phyloP scores from a whole-genome alignment of 805 yeast species.

The Schwanniomyces vanrijiae region DNA sequence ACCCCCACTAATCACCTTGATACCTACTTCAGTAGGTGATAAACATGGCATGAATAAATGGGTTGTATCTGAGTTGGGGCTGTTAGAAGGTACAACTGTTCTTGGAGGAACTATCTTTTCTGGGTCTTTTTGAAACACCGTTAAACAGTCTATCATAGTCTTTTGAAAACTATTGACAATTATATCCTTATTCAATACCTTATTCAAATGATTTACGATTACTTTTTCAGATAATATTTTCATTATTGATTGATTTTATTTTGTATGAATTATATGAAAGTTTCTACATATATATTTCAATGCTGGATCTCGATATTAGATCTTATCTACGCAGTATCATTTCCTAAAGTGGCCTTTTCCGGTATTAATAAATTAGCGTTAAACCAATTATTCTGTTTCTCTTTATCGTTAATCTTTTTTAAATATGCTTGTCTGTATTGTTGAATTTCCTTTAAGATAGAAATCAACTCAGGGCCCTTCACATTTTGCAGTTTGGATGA shows the following conservation, averaged over 20 bases:
- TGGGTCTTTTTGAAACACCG: slow-evolving; percentile 43
- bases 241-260: slow-evolving; percentile 14
- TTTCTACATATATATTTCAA: neutral
- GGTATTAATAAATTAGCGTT: neutral
- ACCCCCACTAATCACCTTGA: slow-evolving; percentile 61
- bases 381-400: neutral
- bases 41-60: slow-evolving; percentile 71
- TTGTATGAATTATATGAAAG: neutral
- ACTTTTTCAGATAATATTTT: slow-evolving; percentile 30
- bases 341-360: neutral
- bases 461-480: slow-evolving; percentile 6
- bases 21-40: slow-evolving; percentile 51
- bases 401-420: slow-evolving; percentile 7
- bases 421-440: slow-evolving; percentile 7
- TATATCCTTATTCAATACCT: slow-evolving; percentile 19
- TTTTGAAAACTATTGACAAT: slow-evolving; percentile 33
- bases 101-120: slow-evolving; percentile 52
- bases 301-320: neutral
- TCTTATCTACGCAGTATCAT: neutral
- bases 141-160: slow-evolving; percentile 36
- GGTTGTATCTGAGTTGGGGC: slow-evolving; percentile 33
- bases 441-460: slow-evolving; percentile 8
- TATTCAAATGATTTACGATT: slow-evolving; percentile 26
- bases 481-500: slow-evolving; percentile 7
- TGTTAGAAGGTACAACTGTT: slow-evolving; percentile 42